Base-by-base conservation (phyloP, 495 filamentous ascomycete species). In the Penicillium lagena region DNA sequence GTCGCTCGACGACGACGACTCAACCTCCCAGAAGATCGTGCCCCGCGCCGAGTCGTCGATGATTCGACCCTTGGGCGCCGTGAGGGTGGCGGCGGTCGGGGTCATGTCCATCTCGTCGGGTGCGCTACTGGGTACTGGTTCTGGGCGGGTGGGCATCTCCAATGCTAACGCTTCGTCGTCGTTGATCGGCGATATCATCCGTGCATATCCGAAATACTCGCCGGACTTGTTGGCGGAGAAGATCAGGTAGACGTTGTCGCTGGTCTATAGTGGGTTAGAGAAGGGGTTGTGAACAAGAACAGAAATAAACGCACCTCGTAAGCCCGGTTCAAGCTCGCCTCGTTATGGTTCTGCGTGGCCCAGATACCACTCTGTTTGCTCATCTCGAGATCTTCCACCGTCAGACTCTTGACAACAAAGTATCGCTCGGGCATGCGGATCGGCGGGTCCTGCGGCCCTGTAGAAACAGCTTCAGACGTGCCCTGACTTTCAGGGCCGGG, bases 181-280 rank as follows among this genome's bases (percentile, higher is more conserved):
- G 53, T 78, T 79, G 61, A 96, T 95, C 7, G 79, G 74, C 39
- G 93, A 96, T 12, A 74, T 73, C 93, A 97, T 98, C 34, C 87
- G 81, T 11, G 90, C 93, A 51, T 95, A 95, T 17, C 93, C 93
- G 62, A 93, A 96, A 55, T 96, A 98, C 64, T 96, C 93, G 13
- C 93, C 93, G 0, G 93, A 97, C 56, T 96, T 97, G 67, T 97
- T 98, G 10, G 90, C 93, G 11, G 90, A 96, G 63, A 98, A 98
- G 17, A 98, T 82, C 29, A 98, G 75, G 55, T 91, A 96, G n/a
- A 97, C 90, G 57, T 88, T 85, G 39, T 94, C 87, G 14, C 85
- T 79, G 12, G 68, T 73, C 90, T 95, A 48, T 32, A 45, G 39
- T 5, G 8, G 39, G 36, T 46, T 44, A 37, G 44, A 12, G 38